phyloP scores from a whole-genome alignment of 148 eudicot genomes.

The Dianthus caryophyllus region DNA sequence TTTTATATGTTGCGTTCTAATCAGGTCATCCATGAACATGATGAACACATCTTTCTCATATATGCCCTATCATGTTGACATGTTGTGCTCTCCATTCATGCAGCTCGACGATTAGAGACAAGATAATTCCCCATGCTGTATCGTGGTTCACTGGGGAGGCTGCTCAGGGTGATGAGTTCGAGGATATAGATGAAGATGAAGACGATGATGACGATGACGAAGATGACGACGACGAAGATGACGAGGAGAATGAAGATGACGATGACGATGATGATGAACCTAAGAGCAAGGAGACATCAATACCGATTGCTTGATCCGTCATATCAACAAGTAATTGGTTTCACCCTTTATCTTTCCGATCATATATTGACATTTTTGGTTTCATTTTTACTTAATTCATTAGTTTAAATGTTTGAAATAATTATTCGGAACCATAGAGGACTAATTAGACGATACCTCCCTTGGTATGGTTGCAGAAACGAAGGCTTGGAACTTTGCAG shows the following conservation, averaged over 20 bases:
- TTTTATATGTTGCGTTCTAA: slow-evolving; percentile 1
- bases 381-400: neutral
- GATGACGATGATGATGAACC: slow-evolving; percentile 20
- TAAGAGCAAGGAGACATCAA: slow-evolving; percentile 43
- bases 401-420: neutral
- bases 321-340: neutral
- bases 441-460: slow-evolving; percentile 54
- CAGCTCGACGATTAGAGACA: slow-evolving; percentile 78
- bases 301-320: neutral
- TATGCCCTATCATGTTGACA: too few relatives aligned
- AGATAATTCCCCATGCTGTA: slow-evolving; percentile 83
- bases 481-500: slow-evolving; percentile 5
- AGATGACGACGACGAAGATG: slow-evolving; percentile 44
- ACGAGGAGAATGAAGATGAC: slow-evolving; percentile 29
- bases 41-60: neutral
- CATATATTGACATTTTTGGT: too few relatives aligned
- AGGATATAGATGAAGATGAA: slow-evolving; percentile 45
- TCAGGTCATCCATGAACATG: neutral
- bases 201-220: slow-evolving; percentile 64
- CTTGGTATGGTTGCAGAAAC: neutral
- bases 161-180: slow-evolving; percentile 66
- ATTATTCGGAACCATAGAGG: slow-evolving; percentile 20
- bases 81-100: slow-evolving; percentile 6
- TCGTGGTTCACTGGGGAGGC: slow-evolving; percentile 97
- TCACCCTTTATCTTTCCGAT: neutral